Evolutionary conservation across 192 early-diverging fungal species (phyloP).

Genomic region (Backusella australiensis): DNA sequence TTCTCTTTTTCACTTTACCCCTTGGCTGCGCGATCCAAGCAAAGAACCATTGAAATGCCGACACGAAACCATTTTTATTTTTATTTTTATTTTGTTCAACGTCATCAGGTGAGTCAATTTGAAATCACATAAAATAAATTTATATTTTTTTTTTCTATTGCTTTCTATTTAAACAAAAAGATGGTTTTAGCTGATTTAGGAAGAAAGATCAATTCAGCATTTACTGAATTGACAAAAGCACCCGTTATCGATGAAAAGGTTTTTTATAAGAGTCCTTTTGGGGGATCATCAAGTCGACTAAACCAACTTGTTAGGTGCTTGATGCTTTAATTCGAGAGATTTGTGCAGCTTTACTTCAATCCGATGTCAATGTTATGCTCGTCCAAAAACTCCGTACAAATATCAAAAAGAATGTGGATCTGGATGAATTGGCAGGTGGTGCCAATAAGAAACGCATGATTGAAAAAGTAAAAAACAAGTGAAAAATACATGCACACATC

Average conservation of each 20-base stretch:
- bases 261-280: background rate
- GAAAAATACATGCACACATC: background rate
- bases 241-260: constrained; percentile 90
- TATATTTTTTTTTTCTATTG: background rate
- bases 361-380: constrained; percentile 90
- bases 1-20: background rate
- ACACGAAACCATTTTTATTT: background rate
- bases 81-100: no score
- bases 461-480: constrained; percentile 51
- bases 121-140: no score
- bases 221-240: constrained; percentile 74
- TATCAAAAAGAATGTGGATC: constrained; percentile 76
- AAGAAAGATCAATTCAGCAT: constrained; percentile 79
- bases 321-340: constrained; percentile 85
- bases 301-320: constrained; percentile 46
- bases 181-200: constrained; percentile 94
- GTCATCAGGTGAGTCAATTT: background rate
- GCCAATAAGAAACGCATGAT: constrained; percentile 86
- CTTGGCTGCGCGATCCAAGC: no score
- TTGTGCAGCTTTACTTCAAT: constrained; percentile 81
- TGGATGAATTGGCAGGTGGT: constrained; percentile 80
- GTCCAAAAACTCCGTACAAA: constrained; percentile 83
- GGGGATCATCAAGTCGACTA: background rate
- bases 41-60: background rate
- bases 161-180: constrained; percentile 6